phyloP scores from a whole-genome alignment of 2,329 filamentous ascomycete species.

The Scytalidium lignicola region DNA sequence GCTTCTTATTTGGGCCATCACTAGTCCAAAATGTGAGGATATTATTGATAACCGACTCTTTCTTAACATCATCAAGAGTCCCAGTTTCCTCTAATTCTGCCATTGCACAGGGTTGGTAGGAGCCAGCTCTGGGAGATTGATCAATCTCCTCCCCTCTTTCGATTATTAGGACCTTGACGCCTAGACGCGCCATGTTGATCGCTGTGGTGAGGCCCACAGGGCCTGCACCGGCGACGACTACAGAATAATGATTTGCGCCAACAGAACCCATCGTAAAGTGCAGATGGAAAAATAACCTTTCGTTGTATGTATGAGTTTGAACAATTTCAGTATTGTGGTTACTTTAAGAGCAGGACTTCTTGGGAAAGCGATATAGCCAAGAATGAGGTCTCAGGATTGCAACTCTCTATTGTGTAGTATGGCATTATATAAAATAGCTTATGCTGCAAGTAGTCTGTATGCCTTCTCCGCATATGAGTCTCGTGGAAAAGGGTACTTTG shows the following conservation, averaged over 20 bases:
- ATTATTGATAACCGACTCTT: slow-evolving; percentile 12
- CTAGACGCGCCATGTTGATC: background rate
- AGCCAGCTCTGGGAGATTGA: slow-evolving; percentile 30
- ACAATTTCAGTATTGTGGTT: too few relatives aligned
- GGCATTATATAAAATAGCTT: too few relatives aligned
- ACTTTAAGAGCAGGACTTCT: too few relatives aligned
- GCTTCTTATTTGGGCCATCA: background rate
- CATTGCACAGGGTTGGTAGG: slow-evolving; percentile 54
- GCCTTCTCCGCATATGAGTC: too few relatives aligned
- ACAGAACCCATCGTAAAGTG: background rate
- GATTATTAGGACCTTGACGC: slow-evolving; percentile 1
- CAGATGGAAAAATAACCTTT: too few relatives aligned
- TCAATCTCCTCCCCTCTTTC: slow-evolving; percentile 4
- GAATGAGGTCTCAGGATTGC: too few relatives aligned
- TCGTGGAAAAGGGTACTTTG: too few relatives aligned
- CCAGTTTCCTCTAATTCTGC: slow-evolving; percentile 54
- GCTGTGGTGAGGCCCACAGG: background rate
- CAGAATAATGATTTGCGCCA: background rate
- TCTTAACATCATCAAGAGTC: slow-evolving; percentile 44
- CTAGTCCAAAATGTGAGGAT: background rate
- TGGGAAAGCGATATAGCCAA: too few relatives aligned
- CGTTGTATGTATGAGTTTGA: too few relatives aligned
- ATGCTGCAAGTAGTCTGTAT: too few relatives aligned
- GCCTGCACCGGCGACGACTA: slow-evolving; percentile 2
- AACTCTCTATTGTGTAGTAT: too few relatives aligned